Evolutionary conservation across 805 yeast species (phyloP).

Genomic region (Candida saitoana): DNA sequence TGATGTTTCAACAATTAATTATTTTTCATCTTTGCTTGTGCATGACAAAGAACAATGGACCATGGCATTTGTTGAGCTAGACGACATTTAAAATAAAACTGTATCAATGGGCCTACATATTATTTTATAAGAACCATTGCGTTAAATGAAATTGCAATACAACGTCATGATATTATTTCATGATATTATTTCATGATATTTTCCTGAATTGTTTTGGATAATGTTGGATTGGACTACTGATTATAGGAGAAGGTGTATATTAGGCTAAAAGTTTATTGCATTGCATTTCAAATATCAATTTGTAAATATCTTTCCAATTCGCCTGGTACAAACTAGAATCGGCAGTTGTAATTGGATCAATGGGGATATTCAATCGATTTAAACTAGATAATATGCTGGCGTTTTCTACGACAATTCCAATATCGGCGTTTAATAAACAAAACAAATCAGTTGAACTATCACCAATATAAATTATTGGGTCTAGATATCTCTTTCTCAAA

Average conservation of each 20-base stretch:
- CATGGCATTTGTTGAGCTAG: neutral
- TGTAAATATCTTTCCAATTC: neutral
- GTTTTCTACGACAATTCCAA: slow-evolving; percentile 44
- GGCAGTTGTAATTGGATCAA: neutral
- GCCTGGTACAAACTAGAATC: neutral
- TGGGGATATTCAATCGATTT: slow-evolving; percentile 2
- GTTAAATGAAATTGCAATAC: neutral
- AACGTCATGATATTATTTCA: too few species aligned
- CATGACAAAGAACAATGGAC: neutral
- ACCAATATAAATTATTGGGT: slow-evolving; percentile 47
- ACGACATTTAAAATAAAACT: neutral
- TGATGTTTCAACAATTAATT: neutral
- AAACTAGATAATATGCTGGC: slow-evolving; percentile 24
- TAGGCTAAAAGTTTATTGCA: too few species aligned
- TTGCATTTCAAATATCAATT: neutral
- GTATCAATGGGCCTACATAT: too few species aligned
- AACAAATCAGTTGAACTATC: slow-evolving; percentile 61
- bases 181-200: too few species aligned
- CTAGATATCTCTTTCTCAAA: slow-evolving; percentile 4
- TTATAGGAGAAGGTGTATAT: too few species aligned
- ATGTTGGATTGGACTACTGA: too few species aligned
- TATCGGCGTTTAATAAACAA: slow-evolving; percentile 43
- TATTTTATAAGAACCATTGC: too few species aligned
- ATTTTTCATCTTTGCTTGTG: neutral
- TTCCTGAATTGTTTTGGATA: neutral